Evolutionary conservation across 2,329 filamentous ascomycete genomes (phyloP), one percentile per base, ranked within the genome.

Genomic region (Diplodia corticola): DNA sequence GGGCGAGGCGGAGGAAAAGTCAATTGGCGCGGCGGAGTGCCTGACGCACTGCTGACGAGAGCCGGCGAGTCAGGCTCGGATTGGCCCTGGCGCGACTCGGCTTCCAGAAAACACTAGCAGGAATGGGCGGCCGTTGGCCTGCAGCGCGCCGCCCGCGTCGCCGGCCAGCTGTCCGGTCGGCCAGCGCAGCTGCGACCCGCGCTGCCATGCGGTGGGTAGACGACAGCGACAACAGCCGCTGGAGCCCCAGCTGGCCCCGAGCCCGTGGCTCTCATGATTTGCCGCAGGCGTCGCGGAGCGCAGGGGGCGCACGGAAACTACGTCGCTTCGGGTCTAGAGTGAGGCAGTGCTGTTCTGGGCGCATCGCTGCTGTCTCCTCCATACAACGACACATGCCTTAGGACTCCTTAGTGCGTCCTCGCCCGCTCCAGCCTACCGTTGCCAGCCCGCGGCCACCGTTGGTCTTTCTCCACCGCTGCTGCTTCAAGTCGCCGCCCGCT

Each of bases 291-390:
- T 49, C 44, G 44, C 28, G 57, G 40, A 44, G 57, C 44, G 57
- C 57, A 61, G 57, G 57, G 57, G 57, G 57, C 44, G 57, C 57
- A 49, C 57, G 57, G 57, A 61, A 54, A 33, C 61, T 64, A 64
- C 37, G 28, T 17, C 33, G 61, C 30, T 33, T 53, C 33, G 30
- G 48, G 48, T 6, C 24, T 64, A 64, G 61, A 53, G 33, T 54
- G 61, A 64, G 61, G 61, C 61, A 64, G 61, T 64, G 61, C 61
- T 53, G 48, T 46, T 64, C 61, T 64, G 49, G 61, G 61, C 61
- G 57, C 61, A 46, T 53, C 61, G 48, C 61, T 64, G 48, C 61
- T 64, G 61, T 54, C 49, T 64, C 40, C 40, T 44, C 49, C 49
- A 53, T 53, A 64, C 61, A 54, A 64, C 61, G 61, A 49, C 50